A percentile compares a stretch with the other conserved stretches of the same genome.
Evolutionary conservation across 345 rosid species (phyloP).

Genomic region (Arabidopsis arenosa): DNA sequence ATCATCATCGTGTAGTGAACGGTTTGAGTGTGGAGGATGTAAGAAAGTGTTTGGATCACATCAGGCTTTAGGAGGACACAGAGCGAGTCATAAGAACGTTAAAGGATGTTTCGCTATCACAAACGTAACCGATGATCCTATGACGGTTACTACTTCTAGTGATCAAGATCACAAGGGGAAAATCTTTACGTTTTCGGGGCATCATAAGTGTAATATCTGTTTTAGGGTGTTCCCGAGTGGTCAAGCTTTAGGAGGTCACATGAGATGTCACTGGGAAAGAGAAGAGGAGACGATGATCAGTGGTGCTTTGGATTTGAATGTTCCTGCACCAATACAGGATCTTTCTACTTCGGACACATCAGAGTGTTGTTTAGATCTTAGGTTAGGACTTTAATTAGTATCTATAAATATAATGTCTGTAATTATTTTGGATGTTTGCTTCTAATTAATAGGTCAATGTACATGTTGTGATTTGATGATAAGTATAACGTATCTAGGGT

Average conservation of each 20-base stretch:
- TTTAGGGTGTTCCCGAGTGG: conserved; percentile 66
- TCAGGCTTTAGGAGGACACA: conserved; percentile 90
- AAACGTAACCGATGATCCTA: conserved; percentile 46
- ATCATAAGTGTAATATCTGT: conserved; percentile 69
- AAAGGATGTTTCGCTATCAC: conserved; percentile 78
- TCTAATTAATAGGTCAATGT: conserved; percentile 5
- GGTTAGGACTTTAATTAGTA: conserved; percentile 62
- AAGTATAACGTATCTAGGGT: conserved; percentile 16
- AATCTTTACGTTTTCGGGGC: conserved; percentile 44
- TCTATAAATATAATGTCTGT: background rate
- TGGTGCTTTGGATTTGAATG: conserved; percentile 64
- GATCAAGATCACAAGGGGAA: conserved; percentile 37
- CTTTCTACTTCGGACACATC: conserved; percentile 53
- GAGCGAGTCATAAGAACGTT: conserved; percentile 86
- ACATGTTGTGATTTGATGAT: conserved; percentile 27
- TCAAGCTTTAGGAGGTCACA: conserved; percentile 84
- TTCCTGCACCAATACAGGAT: conserved; percentile 61
- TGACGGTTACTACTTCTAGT: conserved; percentile 31
- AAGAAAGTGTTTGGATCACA: conserved; percentile 85
- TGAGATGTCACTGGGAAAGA: conserved; percentile 80
- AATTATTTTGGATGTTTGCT: conserved; percentile 23
- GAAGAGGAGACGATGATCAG: conserved; percentile 48
- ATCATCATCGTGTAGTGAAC: conserved; percentile 22
- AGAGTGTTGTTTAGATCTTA: conserved; percentile 65
- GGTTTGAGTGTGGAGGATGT: conserved; percentile 80